These are phyloP conservation scores for Suillus bovinus DNA, from an alignment of 768 basidiomycete genomes.

Conservation along the genomic window DNA sequence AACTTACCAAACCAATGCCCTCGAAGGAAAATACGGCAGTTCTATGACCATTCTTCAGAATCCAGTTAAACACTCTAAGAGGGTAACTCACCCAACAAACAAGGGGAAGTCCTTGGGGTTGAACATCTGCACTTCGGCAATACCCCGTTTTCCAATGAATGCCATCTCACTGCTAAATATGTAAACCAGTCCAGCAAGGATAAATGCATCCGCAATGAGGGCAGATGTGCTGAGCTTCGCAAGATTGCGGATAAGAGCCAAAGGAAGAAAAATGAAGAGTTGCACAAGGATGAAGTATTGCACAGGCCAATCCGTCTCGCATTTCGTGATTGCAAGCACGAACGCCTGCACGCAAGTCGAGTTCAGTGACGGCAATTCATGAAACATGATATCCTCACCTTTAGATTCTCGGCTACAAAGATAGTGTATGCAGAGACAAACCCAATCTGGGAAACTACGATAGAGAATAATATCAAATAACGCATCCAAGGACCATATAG, in stretches of 20 bases:
- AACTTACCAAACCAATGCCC: conserved; percentile 84
- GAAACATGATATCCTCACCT: conserved; percentile 32
- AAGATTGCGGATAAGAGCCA: conserved; percentile 90
- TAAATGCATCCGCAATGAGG: conserved; percentile 92
- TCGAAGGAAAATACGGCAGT: conserved; percentile 99
- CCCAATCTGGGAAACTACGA: conserved; percentile 86
- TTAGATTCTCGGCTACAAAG: conserved; percentile 91
- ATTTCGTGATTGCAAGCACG: conserved; percentile 77
- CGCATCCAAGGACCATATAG: conserved; percentile 96
- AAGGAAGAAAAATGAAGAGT: conserved; percentile 82
- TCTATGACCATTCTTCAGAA: conserved; percentile 38
- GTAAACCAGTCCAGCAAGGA: conserved; percentile 83
- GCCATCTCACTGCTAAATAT: conserved; percentile 85
- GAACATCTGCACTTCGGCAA: conserved; percentile 82
- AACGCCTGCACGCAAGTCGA: conserved; percentile 61
- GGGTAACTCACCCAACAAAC: conserved; percentile 74
- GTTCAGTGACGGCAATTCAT: not conserved
- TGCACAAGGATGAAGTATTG: conserved; percentile 84
- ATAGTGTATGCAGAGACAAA: conserved; percentile 93
- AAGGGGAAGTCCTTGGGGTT: conserved; percentile 89
- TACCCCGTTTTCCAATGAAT: conserved; percentile 64
- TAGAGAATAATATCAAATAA: conserved; percentile 81
- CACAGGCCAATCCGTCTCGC: conserved; percentile 63
- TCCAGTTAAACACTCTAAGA: not conserved
- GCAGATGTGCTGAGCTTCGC: conserved; percentile 92